Base-by-base conservation (phyloP, 2,329 filamentous ascomycete genomes). In the Reticulascus tulasneorum region DNA sequence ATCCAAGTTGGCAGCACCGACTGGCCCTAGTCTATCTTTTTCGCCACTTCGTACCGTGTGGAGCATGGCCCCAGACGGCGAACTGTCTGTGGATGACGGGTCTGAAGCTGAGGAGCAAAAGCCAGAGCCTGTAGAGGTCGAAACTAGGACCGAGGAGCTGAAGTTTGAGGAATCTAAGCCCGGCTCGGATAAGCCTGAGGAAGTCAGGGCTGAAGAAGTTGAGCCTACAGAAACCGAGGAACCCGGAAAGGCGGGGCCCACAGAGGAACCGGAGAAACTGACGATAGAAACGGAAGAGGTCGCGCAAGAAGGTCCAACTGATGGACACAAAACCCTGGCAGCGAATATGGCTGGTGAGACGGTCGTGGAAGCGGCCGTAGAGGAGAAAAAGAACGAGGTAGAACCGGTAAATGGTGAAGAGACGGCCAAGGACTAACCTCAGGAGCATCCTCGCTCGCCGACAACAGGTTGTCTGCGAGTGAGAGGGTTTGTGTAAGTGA, bases 1-100 rank as follows among this genome's bases (percentile, higher is more conserved):
- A 46, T 38, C 45, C 16, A 48, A 49, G 29, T n/a, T n/a, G n/a
- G n/a, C n/a, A n/a, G n/a, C n/a, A n/a, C 37, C 51, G 4, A 29
- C 54, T n/a, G 49, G 53, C 10, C 57, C 62, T n/a, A 54, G 58
- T 4, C 53, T 79, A 28, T 64, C 60, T 13, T 69, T 79, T 41
- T 70, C 67, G 1, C 51, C 59, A 18, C 62, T 72, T 1, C 59
- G 66, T 23, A 73, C 67, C 0, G 47, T 74, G 22, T 80, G 68
- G 58, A 71, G 69, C 33, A 69, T 79, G 37, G 69, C 73, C 8
- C 64, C 76, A 17, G 64, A 71, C 45, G 67, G 72, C 20, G 58
- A 62, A 7, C 48, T 76, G 37, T 58, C 48, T 48, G 54, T 63
- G 7, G 55, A 69, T 16, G 56, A 47, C n/a, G 42, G 38, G n/a